phyloP scores from a whole-genome alignment of 805 yeast genomes.

The Candida ovalis region DNA sequence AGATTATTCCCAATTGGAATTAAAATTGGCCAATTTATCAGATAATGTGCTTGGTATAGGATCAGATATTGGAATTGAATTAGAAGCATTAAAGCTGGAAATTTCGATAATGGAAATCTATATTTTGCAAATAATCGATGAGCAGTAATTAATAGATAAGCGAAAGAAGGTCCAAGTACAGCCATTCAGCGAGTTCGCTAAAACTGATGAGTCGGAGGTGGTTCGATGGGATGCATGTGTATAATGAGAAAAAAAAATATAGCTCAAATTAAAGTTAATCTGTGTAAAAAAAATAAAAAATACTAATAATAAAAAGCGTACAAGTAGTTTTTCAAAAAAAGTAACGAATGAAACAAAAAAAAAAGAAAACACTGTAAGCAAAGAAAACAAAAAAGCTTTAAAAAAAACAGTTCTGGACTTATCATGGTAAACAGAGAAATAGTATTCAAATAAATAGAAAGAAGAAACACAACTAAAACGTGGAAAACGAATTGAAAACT shows the following conservation, averaged over 20 bases:
- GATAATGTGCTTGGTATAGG: neutral
- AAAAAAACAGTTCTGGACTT: too few relatives aligned
- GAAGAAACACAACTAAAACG: too few relatives aligned
- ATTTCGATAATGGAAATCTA: constrained; percentile 3
- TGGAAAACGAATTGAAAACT: too few relatives aligned
- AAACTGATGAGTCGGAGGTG: too few relatives aligned
- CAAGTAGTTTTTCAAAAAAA: neutral
- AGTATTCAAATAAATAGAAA: too few relatives aligned
- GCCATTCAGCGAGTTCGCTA: too few relatives aligned
- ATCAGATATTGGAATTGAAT: neutral
- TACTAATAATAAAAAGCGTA: neutral
- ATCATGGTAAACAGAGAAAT: too few relatives aligned
- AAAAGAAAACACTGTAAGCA: too few relatives aligned
- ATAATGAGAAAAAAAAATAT: neutral
- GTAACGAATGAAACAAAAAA: neutral
- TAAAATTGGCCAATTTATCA: too few relatives aligned
- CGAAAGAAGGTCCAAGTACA: too few relatives aligned
- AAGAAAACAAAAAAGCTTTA: too few relatives aligned
- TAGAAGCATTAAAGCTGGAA: constrained; percentile 5
- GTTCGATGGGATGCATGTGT: too few relatives aligned
- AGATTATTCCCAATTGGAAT: neutral
- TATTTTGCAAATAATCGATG: neutral
- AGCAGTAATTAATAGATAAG: neutral
- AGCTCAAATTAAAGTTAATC: neutral
- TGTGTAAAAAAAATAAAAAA: neutral